A percentile compares a stretch with the other conserved stretches of the same genome.
Evolutionary conservation across 1,284 basidiomycete species (phyloP).

Genomic region (Microstroma glucosiphilum): DNA sequence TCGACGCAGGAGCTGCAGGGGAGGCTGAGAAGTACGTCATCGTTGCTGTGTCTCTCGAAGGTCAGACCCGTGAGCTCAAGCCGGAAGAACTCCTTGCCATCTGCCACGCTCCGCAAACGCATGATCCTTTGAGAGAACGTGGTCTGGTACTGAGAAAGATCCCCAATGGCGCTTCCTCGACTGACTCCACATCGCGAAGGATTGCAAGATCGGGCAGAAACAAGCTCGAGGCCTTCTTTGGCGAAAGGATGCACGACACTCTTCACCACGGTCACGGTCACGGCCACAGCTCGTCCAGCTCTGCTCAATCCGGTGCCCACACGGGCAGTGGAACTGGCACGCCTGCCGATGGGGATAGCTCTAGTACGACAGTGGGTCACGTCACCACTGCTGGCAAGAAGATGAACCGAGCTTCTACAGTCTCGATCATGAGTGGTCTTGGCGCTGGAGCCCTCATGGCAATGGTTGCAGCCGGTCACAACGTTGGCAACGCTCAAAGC

Average conservation of each 20-base stretch:
- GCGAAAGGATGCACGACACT: slow-evolving; percentile 53
- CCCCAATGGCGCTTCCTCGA: neutral
- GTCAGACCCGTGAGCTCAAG: slow-evolving; percentile 29
- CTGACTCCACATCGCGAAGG: slow-evolving; percentile 3
- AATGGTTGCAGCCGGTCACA: neutral
- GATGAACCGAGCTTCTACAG: slow-evolving; percentile 83
- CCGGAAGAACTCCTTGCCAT: slow-evolving; percentile 69
- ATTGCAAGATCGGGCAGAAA: slow-evolving; percentile 26
- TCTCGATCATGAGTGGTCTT: slow-evolving; percentile 87
- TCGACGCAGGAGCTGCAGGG: slow-evolving; percentile 19
- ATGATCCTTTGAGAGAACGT: slow-evolving; percentile 69
- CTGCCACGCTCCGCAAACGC: slow-evolving; percentile 73
- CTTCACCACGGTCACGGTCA: slow-evolving; percentile 16
- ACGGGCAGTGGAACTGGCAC: neutral
- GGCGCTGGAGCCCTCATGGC: slow-evolving; percentile 45
- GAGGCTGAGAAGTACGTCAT: slow-evolving; percentile 39
- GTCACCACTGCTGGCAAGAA: slow-evolving; percentile 56
- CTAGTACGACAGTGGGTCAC: slow-evolving; percentile 24
- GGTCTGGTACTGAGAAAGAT: slow-evolving; percentile 63
- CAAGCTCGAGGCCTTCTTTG: slow-evolving; percentile 60
- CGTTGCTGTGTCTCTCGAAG: slow-evolving; percentile 37
- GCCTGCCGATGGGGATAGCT: slow-evolving; percentile 28
- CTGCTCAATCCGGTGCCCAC: neutral
- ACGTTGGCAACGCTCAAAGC: neutral
- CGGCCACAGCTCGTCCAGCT: slow-evolving; percentile 17